Conservation (phyloP, 192 early-diverging fungal genomes). For the Backusella sp. region DNA sequence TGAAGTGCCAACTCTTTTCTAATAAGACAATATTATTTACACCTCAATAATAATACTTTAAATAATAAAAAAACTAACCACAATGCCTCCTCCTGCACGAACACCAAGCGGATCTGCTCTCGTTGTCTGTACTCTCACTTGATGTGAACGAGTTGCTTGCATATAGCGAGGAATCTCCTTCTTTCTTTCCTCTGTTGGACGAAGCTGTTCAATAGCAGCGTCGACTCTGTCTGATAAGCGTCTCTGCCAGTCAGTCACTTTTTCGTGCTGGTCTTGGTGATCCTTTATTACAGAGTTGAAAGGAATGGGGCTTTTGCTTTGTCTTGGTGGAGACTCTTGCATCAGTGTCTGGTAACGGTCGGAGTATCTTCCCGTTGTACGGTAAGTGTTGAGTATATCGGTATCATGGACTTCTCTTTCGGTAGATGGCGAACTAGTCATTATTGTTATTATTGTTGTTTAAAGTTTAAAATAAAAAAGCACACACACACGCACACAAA, state of each 20-base stretch:
- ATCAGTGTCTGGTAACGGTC: neutral
- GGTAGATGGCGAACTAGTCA: slow-evolving; percentile 3
- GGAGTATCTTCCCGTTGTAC: neutral
- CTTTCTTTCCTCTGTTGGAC: neutral
- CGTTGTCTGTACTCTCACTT: neutral
- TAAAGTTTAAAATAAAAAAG: neutral
- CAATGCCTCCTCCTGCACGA: neutral
- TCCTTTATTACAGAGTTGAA: neutral
- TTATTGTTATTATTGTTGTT: neutral
- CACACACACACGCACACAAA: neutral
- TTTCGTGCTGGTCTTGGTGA: neutral
- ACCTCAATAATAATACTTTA: too few species aligned
- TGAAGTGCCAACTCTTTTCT: slow-evolving; percentile 12
- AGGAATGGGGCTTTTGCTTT: neutral
- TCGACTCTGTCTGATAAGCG: neutral
- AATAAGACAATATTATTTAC: neutral
- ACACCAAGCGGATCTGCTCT: neutral
- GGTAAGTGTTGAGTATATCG: neutral
- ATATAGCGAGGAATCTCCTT: slow-evolving; percentile 2
- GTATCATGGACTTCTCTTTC: neutral
- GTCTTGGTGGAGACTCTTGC: neutral
- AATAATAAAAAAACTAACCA: neutral
- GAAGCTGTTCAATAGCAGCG: neutral
- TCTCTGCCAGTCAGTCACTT: neutral
- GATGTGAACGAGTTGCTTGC: neutral